A percentile compares a stretch with the other conserved stretches of the same genome.
Evolutionary conservation across 2,329 filamentous ascomycete genomes (phyloP).

Genomic region (Cercospora zeae-maydis): DNA sequence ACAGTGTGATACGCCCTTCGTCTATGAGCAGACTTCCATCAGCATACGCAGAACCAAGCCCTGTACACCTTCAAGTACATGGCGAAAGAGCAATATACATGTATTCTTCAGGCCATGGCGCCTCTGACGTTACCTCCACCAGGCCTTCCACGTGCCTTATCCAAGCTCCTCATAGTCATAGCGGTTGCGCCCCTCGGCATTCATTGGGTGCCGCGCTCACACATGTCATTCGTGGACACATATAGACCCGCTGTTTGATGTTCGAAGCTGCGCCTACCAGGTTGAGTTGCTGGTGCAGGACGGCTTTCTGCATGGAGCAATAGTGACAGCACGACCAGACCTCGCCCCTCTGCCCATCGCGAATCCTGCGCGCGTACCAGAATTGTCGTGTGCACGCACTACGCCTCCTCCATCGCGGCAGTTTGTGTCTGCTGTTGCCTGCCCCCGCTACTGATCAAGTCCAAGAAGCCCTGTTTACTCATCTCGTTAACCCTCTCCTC

Average conservation of each 20-base stretch:
- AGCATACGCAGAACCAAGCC: neutral
- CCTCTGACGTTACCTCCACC: neutral
- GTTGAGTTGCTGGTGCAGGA: neutral
- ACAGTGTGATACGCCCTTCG: neutral
- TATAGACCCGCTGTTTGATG: neutral
- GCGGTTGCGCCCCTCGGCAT: no score
- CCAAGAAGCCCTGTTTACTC: slow-evolving; percentile 94
- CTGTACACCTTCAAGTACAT: neutral
- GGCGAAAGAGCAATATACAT: neutral
- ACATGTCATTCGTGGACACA: neutral
- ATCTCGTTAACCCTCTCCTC: slow-evolving; percentile 92
- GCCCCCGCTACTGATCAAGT: slow-evolving; percentile 68
- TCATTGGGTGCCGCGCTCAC: neutral
- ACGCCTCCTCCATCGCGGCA: neutral
- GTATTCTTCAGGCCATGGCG: neutral
- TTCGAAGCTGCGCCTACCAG: neutral
- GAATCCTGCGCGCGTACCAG: neutral
- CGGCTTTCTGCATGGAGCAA: neutral
- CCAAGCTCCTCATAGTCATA: no score
- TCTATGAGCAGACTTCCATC: neutral
- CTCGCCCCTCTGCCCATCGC: neutral
- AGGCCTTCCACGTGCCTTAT: neutral
- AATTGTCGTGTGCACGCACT: neutral
- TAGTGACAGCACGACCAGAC: neutral
- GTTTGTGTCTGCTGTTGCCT: slow-evolving; percentile 31